These are phyloP conservation scores for Kwoniella sp. DNA, from an alignment of 768 basidiomycete genomes.

Conservation along the genomic window DNA sequence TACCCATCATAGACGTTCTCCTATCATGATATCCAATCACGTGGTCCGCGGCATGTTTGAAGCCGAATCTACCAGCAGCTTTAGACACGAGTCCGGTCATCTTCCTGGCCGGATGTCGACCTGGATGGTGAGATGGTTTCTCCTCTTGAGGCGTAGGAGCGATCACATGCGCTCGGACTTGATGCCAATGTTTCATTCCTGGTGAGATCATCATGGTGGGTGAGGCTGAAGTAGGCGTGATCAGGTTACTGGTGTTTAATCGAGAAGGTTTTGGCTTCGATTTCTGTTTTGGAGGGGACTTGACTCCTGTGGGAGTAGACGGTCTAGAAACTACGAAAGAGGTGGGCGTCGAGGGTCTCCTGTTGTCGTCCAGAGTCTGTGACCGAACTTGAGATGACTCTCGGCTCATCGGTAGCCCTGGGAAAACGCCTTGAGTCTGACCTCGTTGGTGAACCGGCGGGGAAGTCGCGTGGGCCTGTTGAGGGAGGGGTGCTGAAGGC, in stretches of 20 bases:
- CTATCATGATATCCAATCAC: constrained; percentile 40
- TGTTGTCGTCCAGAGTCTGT: constrained; percentile 9
- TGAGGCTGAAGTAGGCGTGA: constrained; percentile 19
- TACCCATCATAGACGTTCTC: constrained; percentile 18
- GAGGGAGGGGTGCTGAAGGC: not conserved
- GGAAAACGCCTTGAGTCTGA: constrained; percentile 3
- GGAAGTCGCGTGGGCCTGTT: not conserved
- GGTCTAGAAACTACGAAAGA: constrained; percentile 21
- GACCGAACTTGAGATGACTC: constrained; percentile 10
- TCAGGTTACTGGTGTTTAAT: constrained; percentile 36
- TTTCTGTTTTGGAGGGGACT: constrained; percentile 20
- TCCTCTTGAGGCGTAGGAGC: constrained; percentile 34
- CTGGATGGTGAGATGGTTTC: constrained; percentile 8
- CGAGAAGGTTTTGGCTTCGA: constrained; percentile 38
- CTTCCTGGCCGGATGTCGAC: constrained; percentile 21
- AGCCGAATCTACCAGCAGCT: constrained; percentile 45
- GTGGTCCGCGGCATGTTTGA: constrained; percentile 42
- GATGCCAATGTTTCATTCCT: constrained; percentile 48
- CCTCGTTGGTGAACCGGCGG: not conserved
- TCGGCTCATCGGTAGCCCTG: constrained; percentile 17
- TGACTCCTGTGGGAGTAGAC: constrained; percentile 12
- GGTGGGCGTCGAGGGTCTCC: constrained; percentile 14
- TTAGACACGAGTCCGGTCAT: constrained; percentile 41
- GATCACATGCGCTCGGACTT: constrained; percentile 45
- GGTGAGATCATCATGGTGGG: constrained; percentile 43